These are phyloP conservation scores for Dactylellina sp. DNA, from an alignment of 2,329 filamentous ascomycete genomes.

Conservation along the genomic window DNA sequence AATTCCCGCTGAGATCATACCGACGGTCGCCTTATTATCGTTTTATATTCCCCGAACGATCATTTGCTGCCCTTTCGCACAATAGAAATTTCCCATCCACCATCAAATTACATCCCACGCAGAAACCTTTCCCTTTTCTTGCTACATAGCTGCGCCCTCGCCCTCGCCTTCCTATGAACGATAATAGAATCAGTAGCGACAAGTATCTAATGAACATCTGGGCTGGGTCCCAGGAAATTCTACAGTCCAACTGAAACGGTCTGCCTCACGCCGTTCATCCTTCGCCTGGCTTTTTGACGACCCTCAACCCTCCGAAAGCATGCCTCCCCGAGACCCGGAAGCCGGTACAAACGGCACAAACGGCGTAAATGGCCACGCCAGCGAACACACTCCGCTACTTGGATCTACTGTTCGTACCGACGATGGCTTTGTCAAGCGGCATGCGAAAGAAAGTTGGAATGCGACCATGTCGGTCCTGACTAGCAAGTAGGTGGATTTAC, in stretches of 20 bases:
- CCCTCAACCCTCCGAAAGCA: constrained; percentile 34
- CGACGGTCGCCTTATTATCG: neutral
- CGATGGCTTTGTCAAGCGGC: constrained; percentile 53
- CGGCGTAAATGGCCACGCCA: constrained; percentile 48
- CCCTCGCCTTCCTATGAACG: constrained; percentile 45
- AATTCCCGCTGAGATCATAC: constrained; percentile 10
- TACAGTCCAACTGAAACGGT: constrained; percentile 56
- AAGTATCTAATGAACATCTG: constrained; percentile 56
- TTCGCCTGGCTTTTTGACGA: constrained; percentile 56
- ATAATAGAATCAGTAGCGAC: constrained; percentile 25
- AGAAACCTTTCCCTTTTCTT: neutral
- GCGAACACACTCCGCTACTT: constrained; percentile 53
- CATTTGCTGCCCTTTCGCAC: neutral
- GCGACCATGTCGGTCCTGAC: constrained; percentile 55
- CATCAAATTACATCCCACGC: neutral
- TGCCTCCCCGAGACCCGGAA: constrained; percentile 53
- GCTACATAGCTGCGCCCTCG: constrained; percentile 12
- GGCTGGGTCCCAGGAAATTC: constrained; percentile 54
- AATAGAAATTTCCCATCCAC: neutral
- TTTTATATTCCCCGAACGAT: constrained; percentile 30
- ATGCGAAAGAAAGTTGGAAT: constrained; percentile 56
- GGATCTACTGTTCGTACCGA: constrained; percentile 30
- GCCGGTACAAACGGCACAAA: constrained; percentile 46
- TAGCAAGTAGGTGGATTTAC: constrained; percentile 40
- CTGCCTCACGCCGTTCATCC: constrained; percentile 55